phyloP scores from a whole-genome alignment of 2,329 filamentous ascomycete species.

The Pseudopithomyces chartarum region DNA sequence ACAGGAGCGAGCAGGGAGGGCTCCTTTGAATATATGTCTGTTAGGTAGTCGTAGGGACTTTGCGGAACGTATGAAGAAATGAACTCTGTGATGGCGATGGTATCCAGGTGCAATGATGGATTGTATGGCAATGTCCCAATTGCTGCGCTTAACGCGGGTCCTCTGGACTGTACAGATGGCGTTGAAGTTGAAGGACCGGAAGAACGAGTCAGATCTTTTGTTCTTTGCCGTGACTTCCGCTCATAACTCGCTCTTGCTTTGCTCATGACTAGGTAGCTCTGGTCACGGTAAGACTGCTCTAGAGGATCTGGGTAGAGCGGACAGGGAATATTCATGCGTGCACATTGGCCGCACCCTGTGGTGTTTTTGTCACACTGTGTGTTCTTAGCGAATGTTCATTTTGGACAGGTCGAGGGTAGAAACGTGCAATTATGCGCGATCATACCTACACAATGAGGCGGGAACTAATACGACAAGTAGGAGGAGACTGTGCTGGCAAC shows the following conservation, averaged over 20 bases:
- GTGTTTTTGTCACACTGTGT: slow-evolving; percentile 17
- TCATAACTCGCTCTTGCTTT: slow-evolving; percentile 16
- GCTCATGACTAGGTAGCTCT: slow-evolving; percentile 16
- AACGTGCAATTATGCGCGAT: too few species aligned
- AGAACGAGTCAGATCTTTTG: neutral
- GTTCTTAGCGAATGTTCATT: too few species aligned
- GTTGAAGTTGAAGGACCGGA: neutral
- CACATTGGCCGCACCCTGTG: slow-evolving; percentile 19
- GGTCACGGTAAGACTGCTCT: slow-evolving; percentile 19
- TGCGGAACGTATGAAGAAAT: slow-evolving; percentile 22
- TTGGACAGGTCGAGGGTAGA: too few species aligned
- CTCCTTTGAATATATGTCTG: slow-evolving; percentile 6
- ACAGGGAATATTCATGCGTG: slow-evolving; percentile 17
- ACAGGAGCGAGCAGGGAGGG: slow-evolving; percentile 9
- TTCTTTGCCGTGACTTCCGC: neutral
- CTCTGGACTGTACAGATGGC: neutral
- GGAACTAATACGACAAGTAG: neutral
- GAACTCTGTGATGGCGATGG: slow-evolving; percentile 16
- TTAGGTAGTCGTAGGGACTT: slow-evolving; percentile 25
- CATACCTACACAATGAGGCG: too few species aligned
- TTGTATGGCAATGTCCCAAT: neutral
- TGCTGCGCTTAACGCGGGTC: too few species aligned
- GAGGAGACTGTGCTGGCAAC: too few species aligned
- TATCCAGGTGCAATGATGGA: neutral
- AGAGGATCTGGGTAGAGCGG: slow-evolving; percentile 20